Evolutionary conservation across 306 rosid genomes (phyloP), one percentile per base, ranked within the genome.

Genomic region (Citrullus colocynthis): DNA sequence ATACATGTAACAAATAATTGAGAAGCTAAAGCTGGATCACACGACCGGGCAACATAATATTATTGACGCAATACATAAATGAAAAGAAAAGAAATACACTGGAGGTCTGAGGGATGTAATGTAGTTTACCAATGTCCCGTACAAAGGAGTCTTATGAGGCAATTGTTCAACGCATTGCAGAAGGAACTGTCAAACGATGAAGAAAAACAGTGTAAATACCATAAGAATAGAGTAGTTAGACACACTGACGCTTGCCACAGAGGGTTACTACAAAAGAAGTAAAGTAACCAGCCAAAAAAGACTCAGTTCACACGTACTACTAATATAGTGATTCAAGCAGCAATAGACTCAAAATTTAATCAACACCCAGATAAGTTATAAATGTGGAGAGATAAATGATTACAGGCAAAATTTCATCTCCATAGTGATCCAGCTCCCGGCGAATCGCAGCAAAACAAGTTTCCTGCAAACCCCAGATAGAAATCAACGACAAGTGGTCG

Each of bases 71-170:
- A 70, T 8, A 21, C 41, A 45, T 10, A 41, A 11, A 24, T 48
- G 51, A 11, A n/a, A 51, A 13, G 17, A 64, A 79, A 60, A 73
- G 30, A 44, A 1, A n/a, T 21, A 17, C 80, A 78, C 74, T 56
- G 56, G 77, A 74, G 24, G 30, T 37, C 5, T 66, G 20, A 69
- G 49, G 64, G 39, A 37, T 12, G 79, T 44, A 71, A 60, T 63
- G 76, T 21, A 69, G 45, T 70, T 14, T 91, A 95, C 99, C 99
- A 95, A 71, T 7, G 99, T 88, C 82, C 97, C 97, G 71, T 89
- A 95, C 4, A 90, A 74, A 74, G 99, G 95, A 85, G 84, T 86
- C 88, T 95, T 95, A 85, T 95, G 99, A 82, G 98, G 96, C 87
- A 95, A 84, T 83, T 92, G 99, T 80, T 90, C 99, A 51, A 90